A percentile compares a stretch with the other conserved stretches of the same genome.
Evolutionary conservation across 495 filamentous ascomycete species (phyloP).

Genomic region (Aspergillus bridgeri): DNA sequence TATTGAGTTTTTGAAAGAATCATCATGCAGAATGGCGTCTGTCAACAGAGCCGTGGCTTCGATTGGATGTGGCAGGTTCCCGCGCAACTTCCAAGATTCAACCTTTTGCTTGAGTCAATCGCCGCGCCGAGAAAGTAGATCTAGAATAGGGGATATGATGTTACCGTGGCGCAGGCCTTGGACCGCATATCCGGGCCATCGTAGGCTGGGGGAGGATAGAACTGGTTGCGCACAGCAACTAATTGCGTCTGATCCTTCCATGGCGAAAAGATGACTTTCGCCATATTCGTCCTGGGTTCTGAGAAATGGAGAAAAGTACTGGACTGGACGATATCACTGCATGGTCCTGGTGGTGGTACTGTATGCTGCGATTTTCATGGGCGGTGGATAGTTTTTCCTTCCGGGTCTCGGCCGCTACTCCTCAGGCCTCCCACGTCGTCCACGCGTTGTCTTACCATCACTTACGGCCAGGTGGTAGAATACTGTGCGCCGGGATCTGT

Average conservation of each 20-base stretch:
- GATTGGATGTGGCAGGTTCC: constrained; percentile 74
- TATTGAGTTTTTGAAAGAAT: constrained; percentile 45
- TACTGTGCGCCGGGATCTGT: background rate
- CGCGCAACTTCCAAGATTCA: constrained; percentile 58
- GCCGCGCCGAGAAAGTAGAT: background rate
- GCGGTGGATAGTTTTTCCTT: constrained; percentile 20
- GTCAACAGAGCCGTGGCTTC: constrained; percentile 77
- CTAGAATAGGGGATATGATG: constrained; percentile 12
- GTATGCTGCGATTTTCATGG: constrained; percentile 19
- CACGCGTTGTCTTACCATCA: background rate
- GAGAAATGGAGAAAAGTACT: background rate
- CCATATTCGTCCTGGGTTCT: constrained; percentile 43
- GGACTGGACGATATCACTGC: background rate
- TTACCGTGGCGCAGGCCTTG: constrained; percentile 47
- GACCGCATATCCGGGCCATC: constrained; percentile 38
- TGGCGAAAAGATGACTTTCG: constrained; percentile 73
- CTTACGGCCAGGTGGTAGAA: background rate
- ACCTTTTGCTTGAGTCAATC: constrained; percentile 31
- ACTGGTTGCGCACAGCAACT: constrained; percentile 59
- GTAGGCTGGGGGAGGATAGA: constrained; percentile 53
- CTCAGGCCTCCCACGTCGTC: background rate
- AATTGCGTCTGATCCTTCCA: constrained; percentile 70
- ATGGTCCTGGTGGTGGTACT: constrained; percentile 1
- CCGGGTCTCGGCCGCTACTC: constrained; percentile 2
- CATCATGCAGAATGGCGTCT: constrained; percentile 68